Evolutionary conservation across 306 rosid genomes (phyloP).

Genomic region (Ammopiptanthus mongolicus): DNA sequence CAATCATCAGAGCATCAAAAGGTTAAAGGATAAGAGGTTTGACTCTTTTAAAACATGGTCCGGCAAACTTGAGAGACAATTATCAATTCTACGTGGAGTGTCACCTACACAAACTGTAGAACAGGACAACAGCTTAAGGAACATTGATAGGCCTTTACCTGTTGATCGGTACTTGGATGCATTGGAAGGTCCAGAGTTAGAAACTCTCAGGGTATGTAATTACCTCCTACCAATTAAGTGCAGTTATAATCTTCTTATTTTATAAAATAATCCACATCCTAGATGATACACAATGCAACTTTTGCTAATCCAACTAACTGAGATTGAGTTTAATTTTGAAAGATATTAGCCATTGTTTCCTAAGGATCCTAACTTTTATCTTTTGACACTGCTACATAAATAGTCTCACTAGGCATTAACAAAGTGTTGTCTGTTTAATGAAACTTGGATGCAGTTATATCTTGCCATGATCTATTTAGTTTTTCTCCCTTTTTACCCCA

Average conservation of each 20-base stretch:
- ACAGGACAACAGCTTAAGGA: conserved; percentile 22
- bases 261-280: background rate
- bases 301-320: too few species aligned
- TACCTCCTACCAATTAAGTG: background rate
- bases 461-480: too few species aligned
- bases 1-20: conserved; percentile 15
- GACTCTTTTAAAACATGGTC: conserved; percentile 76
- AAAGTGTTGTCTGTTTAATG: too few species aligned
- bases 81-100: conserved; percentile 44
- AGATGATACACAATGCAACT: too few species aligned
- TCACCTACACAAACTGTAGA: conserved; percentile 6
- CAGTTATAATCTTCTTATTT: background rate
- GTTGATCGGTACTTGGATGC: conserved; percentile 50
- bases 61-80: conserved; percentile 53
- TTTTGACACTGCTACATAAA: too few species aligned
- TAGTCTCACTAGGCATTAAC: too few species aligned
- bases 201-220: conserved; percentile 50
- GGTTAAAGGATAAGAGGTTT: conserved; percentile 41
- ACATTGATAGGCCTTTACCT: conserved; percentile 30
- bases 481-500: too few species aligned
- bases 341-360: too few species aligned
- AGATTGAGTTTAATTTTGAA: too few species aligned
- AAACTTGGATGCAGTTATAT: too few species aligned
- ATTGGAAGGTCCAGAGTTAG: conserved; percentile 41
- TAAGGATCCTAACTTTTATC: too few species aligned